Conservation (phyloP, 2,329 filamentous ascomycete genomes). For the Furcasterigmium furcatum region DNA sequence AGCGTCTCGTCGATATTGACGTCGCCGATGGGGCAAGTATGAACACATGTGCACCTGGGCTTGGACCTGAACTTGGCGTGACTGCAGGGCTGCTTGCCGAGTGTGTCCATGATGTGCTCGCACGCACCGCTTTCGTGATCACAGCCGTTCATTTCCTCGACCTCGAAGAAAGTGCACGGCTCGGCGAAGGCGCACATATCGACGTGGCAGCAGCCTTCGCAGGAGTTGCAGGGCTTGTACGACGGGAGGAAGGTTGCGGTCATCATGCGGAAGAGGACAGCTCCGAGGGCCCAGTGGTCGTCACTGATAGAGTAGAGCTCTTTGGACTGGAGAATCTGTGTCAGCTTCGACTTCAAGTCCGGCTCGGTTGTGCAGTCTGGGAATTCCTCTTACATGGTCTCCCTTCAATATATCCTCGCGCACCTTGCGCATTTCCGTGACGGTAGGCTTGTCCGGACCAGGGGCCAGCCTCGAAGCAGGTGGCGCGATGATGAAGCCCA, state of each 20-base stretch:
- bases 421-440: background rate
- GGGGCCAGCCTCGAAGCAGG: background rate
- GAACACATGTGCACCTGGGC: slow-evolving; percentile 9
- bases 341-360: too few species aligned
- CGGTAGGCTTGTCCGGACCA: background rate
- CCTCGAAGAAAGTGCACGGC: slow-evolving; percentile 3
- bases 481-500: slow-evolving; percentile 7
- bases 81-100: background rate
- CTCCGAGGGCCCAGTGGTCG: slow-evolving; percentile 34
- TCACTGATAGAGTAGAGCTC: slow-evolving; percentile 30
- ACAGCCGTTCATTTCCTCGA: slow-evolving; percentile 10
- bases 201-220: slow-evolving; percentile 21
- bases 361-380: too few species aligned
- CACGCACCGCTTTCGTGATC: slow-evolving; percentile 18
- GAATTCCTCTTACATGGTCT: background rate
- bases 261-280: slow-evolving; percentile 40
- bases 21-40: slow-evolving; percentile 15
- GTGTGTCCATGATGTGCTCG: slow-evolving; percentile 10
- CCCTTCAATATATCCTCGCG: background rate
- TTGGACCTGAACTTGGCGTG: background rate
- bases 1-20: slow-evolving; percentile 27
- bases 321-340: slow-evolving; percentile 20
- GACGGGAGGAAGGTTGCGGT: slow-evolving; percentile 19
- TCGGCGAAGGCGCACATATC: slow-evolving; percentile 6
- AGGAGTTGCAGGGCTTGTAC: slow-evolving; percentile 21